Conservation (phyloP, 2,329 filamentous ascomycete genomes). For the Aspergillus bombycis region DNA sequence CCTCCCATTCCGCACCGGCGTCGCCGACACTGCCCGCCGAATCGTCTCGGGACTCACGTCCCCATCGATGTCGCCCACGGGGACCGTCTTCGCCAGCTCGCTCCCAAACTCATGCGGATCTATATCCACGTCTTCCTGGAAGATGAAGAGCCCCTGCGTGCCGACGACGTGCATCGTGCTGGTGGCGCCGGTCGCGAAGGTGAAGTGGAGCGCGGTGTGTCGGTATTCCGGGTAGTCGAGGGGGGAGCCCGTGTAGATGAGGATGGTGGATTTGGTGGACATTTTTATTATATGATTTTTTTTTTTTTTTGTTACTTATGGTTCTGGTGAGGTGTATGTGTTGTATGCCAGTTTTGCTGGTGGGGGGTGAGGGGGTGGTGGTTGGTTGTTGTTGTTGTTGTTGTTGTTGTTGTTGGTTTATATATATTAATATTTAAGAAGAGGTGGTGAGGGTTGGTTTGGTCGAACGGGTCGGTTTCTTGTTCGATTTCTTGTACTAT, state of each 20-base stretch:
- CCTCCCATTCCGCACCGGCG: constrained; percentile 27
- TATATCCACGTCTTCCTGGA: constrained; percentile 17
- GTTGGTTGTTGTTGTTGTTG: no score
- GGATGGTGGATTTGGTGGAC: constrained; percentile 27
- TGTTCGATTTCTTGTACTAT: no score
- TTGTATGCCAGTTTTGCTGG: not conserved
- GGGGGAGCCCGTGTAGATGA: constrained; percentile 32
- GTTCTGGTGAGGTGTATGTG: not conserved
- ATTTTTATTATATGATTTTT: constrained; percentile 17
- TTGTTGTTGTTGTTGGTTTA: no score
- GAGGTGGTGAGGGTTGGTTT: no score
- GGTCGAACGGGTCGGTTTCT: no score
- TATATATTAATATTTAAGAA: no score
- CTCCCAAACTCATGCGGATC: constrained; percentile 16
- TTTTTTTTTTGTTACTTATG: not conserved
- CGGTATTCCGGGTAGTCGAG: constrained; percentile 35
- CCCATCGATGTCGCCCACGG: constrained; percentile 21
- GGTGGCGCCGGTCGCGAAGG: constrained; percentile 19
- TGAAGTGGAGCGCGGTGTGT: constrained; percentile 33
- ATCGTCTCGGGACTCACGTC: constrained; percentile 19
- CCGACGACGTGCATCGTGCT: constrained; percentile 30
- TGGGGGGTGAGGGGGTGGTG: no score
- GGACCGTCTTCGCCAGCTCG: constrained; percentile 18
- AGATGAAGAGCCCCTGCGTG: constrained; percentile 32
- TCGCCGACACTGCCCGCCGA: constrained; percentile 22